Percentiles rank a stretch among this genome's conserved stretches.
These are phyloP conservation scores for Harringtonia aguacate DNA, from an alignment of 2,329 filamentous ascomycete genomes.

Conservation along the genomic window DNA sequence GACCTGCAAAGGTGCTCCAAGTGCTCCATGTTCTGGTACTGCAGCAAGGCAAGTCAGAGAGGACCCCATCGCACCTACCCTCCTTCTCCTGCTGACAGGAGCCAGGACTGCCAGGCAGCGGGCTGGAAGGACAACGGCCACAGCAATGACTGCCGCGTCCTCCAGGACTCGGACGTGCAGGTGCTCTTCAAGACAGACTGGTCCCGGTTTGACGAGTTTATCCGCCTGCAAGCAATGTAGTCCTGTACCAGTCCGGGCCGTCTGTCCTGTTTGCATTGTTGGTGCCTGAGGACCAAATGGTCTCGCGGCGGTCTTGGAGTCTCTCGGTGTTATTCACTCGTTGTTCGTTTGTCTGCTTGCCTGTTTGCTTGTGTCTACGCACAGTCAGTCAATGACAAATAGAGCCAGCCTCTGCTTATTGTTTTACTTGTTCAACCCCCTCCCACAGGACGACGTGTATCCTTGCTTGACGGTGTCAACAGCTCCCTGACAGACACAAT, in stretches of 20 bases:
- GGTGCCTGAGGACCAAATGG: background rate
- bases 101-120: background rate
- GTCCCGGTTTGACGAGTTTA: background rate
- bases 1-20: background rate
- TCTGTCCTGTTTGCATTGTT: too few relatives aligned
- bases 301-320: background rate
- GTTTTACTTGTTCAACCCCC: too few relatives aligned
- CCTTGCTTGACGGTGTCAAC: too few relatives aligned
- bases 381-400: too few relatives aligned
- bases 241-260: too few relatives aligned
- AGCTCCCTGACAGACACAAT: too few relatives aligned
- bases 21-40: constrained; percentile 4
- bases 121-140: constrained; percentile 2
- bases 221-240: background rate
- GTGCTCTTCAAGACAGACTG: background rate
- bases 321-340: too few relatives aligned
- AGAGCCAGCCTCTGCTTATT: too few relatives aligned
- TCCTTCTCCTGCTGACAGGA: background rate
- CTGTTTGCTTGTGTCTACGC: too few relatives aligned
- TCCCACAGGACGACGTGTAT: too few relatives aligned
- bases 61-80: background rate
- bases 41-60: background rate
- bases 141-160: constrained; percentile 1
- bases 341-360: too few relatives aligned
- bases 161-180: background rate